Conservation (phyloP, 2,329 filamentous ascomycete species). For the Zasmidium angulare region DNA sequence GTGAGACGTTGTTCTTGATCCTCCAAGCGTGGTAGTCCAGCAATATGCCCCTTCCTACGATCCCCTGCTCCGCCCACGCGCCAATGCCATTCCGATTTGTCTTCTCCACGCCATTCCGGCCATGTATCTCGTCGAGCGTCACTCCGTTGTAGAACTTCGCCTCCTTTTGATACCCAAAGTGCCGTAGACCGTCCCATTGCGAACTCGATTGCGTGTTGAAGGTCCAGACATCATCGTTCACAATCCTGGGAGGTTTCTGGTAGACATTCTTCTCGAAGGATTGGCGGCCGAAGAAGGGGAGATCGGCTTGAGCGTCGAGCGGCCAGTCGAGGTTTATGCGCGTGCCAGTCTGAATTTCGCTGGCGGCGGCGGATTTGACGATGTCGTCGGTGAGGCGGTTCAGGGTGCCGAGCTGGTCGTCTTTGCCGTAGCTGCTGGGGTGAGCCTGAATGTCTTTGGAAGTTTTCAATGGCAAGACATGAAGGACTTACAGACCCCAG, state of each 20-base stretch:
- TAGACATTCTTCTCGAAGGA: conserved; percentile 56
- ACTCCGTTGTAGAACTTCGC: conserved; percentile 37
- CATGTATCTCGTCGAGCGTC: conserved; percentile 44
- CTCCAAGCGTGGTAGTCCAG: conserved; percentile 55
- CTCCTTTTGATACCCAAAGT: conserved; percentile 53
- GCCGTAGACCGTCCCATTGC: conserved; percentile 54
- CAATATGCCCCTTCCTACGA: conserved; percentile 57
- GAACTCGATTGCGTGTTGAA: conserved; percentile 31
- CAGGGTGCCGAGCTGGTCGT: conserved; percentile 60
- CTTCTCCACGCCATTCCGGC: conserved; percentile 31
- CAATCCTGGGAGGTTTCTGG: conserved; percentile 51
- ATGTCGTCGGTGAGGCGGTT: conserved; percentile 60
- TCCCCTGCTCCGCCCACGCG: conserved; percentile 53
- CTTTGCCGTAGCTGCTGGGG: conserved; percentile 46
- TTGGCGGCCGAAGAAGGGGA: conserved; percentile 57
- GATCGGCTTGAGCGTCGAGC: conserved; percentile 53
- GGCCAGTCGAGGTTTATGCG: conserved; percentile 62
- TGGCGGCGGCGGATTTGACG: conserved; percentile 50
- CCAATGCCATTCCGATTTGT: conserved; percentile 46
- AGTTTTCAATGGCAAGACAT: too few relatives aligned
- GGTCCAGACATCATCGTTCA: conserved; percentile 62
- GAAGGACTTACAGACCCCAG: conserved; percentile 26
- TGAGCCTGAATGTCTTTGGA: background rate
- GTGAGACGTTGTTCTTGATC: conserved; percentile 37
- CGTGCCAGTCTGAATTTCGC: conserved; percentile 55